These are phyloP conservation scores for Dioscorea alata DNA, from an alignment of 106 monocot species.

Conservation along the genomic window DNA sequence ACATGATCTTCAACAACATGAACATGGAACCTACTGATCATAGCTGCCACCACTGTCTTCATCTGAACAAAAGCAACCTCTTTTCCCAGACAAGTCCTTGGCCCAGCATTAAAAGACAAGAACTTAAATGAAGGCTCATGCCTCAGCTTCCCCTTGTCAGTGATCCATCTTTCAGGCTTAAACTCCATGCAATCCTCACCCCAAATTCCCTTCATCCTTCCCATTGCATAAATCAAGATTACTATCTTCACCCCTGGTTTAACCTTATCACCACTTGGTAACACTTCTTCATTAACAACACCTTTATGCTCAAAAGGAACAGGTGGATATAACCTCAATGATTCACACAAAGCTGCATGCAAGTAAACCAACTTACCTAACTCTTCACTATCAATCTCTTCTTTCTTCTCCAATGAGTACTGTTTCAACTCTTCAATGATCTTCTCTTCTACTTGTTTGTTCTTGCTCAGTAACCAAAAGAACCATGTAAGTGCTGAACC, in stretches of 20 bases:
- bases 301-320: constrained; percentile 29
- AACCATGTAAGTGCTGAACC: constrained; percentile 33
- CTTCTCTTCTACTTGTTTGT: constrained; percentile 15
- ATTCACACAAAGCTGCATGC: constrained; percentile 23
- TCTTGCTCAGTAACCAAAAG: constrained; percentile 31
- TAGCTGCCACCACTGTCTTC: constrained; percentile 17
- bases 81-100: constrained; percentile 42
- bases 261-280: constrained; percentile 18
- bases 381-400: too few relatives aligned
- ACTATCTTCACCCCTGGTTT: constrained; percentile 14
- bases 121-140: constrained; percentile 41
- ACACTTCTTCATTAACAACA: constrained; percentile 6
- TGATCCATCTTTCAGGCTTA: constrained; percentile 34
- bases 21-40: constrained; percentile 17
- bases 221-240: constrained; percentile 21
- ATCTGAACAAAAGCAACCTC: constrained; percentile 34
- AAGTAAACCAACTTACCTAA: constrained; percentile 13
- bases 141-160: constrained; percentile 6
- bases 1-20: constrained; percentile 16
- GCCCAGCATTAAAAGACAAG: constrained; percentile 32
- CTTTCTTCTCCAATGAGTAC: too few relatives aligned
- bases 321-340: constrained; percentile 27
- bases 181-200: constrained; percentile 25
- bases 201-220: constrained; percentile 29
- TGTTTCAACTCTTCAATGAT: constrained; percentile 17